These are phyloP conservation scores for Fusarium cyanostomum DNA, from an alignment of 2,329 filamentous ascomycete genomes.

Conservation along the genomic window DNA sequence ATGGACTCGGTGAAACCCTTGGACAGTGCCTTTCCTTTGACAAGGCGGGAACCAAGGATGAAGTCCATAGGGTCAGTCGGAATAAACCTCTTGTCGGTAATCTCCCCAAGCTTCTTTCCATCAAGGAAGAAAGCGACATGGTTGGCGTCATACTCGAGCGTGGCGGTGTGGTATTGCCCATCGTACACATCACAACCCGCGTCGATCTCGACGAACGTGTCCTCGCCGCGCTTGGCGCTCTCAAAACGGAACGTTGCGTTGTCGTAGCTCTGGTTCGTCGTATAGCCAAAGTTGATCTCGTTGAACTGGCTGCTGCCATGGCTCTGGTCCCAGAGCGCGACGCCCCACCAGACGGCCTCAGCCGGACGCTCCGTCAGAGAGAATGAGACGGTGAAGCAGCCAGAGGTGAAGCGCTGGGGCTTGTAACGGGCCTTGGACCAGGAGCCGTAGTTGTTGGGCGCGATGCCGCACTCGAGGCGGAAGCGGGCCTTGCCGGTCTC, in stretches of 20 bases:
- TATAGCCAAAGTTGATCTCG: slow-evolving; percentile 38
- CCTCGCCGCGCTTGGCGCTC: slow-evolving; percentile 14
- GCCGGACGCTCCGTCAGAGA: slow-evolving; percentile 17
- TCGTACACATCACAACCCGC: slow-evolving; percentile 24
- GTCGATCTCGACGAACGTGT: slow-evolving; percentile 8
- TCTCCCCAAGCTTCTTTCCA: slow-evolving; percentile 9
- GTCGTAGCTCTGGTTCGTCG: slow-evolving; percentile 12
- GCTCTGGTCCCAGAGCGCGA: slow-evolving; percentile 24
- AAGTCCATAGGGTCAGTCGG: slow-evolving; percentile 31
- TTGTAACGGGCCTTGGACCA: slow-evolving; percentile 31
- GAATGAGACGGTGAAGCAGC: slow-evolving; percentile 25
- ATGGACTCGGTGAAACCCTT: slow-evolving; percentile 27
- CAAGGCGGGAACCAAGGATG: slow-evolving; percentile 24
- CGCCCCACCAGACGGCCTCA: slow-evolving; percentile 30
- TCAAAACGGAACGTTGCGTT: slow-evolving; percentile 23
- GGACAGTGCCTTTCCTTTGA: background rate
- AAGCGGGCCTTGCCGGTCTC: slow-evolving; percentile 26
- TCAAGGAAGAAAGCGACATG: slow-evolving; percentile 29
- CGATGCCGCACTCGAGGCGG: slow-evolving; percentile 8
- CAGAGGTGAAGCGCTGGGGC: slow-evolving; percentile 23
- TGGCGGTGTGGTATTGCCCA: slow-evolving; percentile 24
- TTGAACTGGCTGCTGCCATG: slow-evolving; percentile 18
- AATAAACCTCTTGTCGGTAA: slow-evolving; percentile 22
- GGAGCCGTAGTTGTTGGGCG: slow-evolving; percentile 18
- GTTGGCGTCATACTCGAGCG: slow-evolving; percentile 24